Percentiles rank a stretch among this genome's conserved stretches.
These are phyloP conservation scores for Boletus reticulatus DNA, from an alignment of 768 basidiomycete species.

Conservation along the genomic window DNA sequence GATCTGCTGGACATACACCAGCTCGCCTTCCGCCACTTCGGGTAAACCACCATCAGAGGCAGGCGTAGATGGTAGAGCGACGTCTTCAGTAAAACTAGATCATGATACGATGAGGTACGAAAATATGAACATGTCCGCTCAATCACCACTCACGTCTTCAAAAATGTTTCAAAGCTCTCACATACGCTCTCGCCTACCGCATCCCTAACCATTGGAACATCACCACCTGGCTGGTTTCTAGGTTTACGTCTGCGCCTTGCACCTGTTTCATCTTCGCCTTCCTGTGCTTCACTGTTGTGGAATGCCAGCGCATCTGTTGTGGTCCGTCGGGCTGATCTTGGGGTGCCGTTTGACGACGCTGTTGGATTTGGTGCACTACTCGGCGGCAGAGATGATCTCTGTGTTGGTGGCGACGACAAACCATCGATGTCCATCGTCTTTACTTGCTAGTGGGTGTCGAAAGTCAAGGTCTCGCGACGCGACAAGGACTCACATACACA, in stretches of 20 bases:
- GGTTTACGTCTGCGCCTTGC: slow-evolving; percentile 47
- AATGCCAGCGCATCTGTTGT: slow-evolving; percentile 54
- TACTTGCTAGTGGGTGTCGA: neutral
- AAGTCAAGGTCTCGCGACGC: slow-evolving; percentile 25
- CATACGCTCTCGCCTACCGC: slow-evolving; percentile 94
- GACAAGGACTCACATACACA: slow-evolving; percentile 14
- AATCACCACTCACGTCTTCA: slow-evolving; percentile 70
- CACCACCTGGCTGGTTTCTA: slow-evolving; percentile 46
- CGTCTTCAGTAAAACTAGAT: slow-evolving; percentile 77
- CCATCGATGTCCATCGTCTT: slow-evolving; percentile 54
- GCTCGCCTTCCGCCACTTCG: slow-evolving; percentile 55
- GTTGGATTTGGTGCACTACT: slow-evolving; percentile 46
- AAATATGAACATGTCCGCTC: neutral
- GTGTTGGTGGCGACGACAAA: slow-evolving; percentile 55
- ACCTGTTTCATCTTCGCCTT: slow-evolving; percentile 38
- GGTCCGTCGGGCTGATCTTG: slow-evolving; percentile 36
- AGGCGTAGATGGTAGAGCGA: slow-evolving; percentile 77
- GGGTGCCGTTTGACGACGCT: slow-evolving; percentile 36
- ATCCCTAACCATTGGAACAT: slow-evolving; percentile 88
- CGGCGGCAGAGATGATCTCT: slow-evolving; percentile 51
- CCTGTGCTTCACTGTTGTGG: slow-evolving; percentile 49
- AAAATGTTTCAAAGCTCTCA: slow-evolving; percentile 87
- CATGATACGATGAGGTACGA: neutral
- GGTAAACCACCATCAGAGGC: slow-evolving; percentile 67
- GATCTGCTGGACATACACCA: slow-evolving; percentile 90